Conservation (phyloP, 2,329 filamentous ascomycete species). For the Lasiodiplodia gonubiensis region DNA sequence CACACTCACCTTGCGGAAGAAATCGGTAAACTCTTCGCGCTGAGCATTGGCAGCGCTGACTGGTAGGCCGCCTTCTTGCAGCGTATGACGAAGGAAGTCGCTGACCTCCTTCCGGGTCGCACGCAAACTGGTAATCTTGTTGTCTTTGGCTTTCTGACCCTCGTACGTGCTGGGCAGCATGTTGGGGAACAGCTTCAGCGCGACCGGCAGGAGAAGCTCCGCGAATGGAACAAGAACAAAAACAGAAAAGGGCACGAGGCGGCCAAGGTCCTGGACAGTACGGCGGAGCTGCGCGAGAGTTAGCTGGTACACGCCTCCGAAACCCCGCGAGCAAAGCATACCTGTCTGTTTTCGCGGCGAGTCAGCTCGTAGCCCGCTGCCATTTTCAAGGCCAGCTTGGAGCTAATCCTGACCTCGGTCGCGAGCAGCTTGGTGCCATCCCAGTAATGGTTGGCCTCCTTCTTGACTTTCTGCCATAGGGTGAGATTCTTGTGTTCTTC, state of each 20-base stretch:
- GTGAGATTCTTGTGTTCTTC: slow-evolving; percentile 86
- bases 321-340: slow-evolving; percentile 36
- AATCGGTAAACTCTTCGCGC: slow-evolving; percentile 91
- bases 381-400: slow-evolving; percentile 92
- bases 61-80: slow-evolving; percentile 92
- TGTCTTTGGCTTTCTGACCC: slow-evolving; percentile 85
- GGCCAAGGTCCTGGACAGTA: slow-evolving; percentile 91
- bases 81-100: slow-evolving; percentile 82
- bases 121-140: slow-evolving; percentile 80
- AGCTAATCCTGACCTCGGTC: slow-evolving; percentile 91
- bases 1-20: slow-evolving; percentile 84
- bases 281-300: slow-evolving; percentile 69
- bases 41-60: slow-evolving; percentile 83
- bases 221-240: slow-evolving; percentile 97
- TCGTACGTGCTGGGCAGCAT: slow-evolving; percentile 97
- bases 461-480: slow-evolving; percentile 89
- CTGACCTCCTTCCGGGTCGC: slow-evolving; percentile 93
- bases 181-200: slow-evolving; percentile 94
- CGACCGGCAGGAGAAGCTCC: slow-evolving; percentile 88
- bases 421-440: slow-evolving; percentile 95
- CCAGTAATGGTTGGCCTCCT: slow-evolving; percentile 94
- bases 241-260: slow-evolving; percentile 92
- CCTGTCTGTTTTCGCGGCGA: slow-evolving; percentile 87
- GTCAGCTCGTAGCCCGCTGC: slow-evolving; percentile 96
- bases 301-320: not conserved